A percentile compares a stretch with the other conserved stretches of the same genome.
These are phyloP conservation scores for Zygoascus meyerae DNA, from an alignment of 1,139 yeast species.

Conservation along the genomic window DNA sequence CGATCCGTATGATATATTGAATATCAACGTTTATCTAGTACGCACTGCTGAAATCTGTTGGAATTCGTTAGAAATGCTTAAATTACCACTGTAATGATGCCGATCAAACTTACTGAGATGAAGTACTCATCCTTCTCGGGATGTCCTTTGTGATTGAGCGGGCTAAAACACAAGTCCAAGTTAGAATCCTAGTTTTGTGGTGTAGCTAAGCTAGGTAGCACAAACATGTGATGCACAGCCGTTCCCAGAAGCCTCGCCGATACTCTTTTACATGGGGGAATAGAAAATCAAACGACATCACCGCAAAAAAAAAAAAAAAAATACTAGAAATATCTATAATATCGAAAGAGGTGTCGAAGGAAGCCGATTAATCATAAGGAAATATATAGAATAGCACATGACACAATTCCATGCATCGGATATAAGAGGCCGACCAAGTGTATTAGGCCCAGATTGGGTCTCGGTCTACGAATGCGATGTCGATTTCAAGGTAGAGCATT, in stretches of 20 bases:
- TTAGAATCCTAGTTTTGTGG: too few relatives aligned
- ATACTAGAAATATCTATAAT: too few relatives aligned
- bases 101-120: slow-evolving; percentile 24
- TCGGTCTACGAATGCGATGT: slow-evolving; percentile 27
- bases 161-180: too few relatives aligned
- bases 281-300: too few relatives aligned
- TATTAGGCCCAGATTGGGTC: slow-evolving; percentile 63
- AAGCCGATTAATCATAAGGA: background rate
- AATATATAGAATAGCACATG: background rate
- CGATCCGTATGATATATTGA: background rate
- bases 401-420: slow-evolving; percentile 18
- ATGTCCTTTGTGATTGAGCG: too few relatives aligned
- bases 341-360: background rate
- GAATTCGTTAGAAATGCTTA: slow-evolving; percentile 11
- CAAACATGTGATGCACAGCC: too few relatives aligned
- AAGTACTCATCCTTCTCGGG: slow-evolving; percentile 21
- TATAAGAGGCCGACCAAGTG: slow-evolving; percentile 36
- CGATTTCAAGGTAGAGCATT: slow-evolving; percentile 42
- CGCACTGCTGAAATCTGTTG: slow-evolving; percentile 26
- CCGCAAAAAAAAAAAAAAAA: too few relatives aligned
- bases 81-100: too few relatives aligned
- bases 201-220: too few relatives aligned
- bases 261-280: too few relatives aligned
- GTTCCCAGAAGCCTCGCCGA: too few relatives aligned
- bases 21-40: background rate